phyloP scores from a whole-genome alignment of 2,329 filamentous ascomycete species.

The Epichloe aotearoae region DNA sequence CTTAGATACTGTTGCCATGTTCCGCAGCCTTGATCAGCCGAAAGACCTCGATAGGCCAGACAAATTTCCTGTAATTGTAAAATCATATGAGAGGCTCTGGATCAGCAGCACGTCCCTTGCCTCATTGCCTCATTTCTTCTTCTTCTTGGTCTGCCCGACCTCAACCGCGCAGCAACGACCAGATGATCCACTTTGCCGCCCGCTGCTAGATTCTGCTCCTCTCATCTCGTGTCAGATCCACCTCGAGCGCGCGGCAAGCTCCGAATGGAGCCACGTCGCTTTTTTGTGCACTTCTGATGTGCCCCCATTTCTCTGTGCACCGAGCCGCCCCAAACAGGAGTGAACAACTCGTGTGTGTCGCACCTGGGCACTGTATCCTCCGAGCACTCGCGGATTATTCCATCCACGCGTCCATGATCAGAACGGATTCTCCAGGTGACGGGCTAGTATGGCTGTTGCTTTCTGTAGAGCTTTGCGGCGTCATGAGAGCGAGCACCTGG shows the following conservation, averaged over 20 bases:
- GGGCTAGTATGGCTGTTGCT: not conserved
- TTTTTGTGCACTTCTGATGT: not conserved
- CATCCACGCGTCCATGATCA: not conserved
- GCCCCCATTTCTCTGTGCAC: not conserved
- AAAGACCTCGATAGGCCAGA: not conserved
- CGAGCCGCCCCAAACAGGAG: not conserved
- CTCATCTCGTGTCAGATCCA: constrained; percentile 1
- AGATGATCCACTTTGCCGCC: not conserved
- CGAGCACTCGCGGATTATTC: not conserved
- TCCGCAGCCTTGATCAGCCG: not conserved
- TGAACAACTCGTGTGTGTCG: not conserved
- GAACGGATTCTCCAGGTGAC: no score
- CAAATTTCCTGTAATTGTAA: not conserved
- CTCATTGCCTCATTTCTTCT: no score
- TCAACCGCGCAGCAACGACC: not conserved
- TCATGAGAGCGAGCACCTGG: not conserved
- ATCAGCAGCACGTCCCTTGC: not conserved
- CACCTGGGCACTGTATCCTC: not conserved
- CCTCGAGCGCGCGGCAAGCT: constrained; percentile 2
- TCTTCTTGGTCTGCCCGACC: not conserved
- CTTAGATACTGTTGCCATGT: not conserved
- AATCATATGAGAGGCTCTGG: not conserved
- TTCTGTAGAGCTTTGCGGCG: not conserved
- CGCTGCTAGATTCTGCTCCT: not conserved
- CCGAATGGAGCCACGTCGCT: constrained; percentile 7